Percentiles rank a stretch among this genome's conserved stretches.
Conservation (phyloP, 495 filamentous ascomycete genomes). For the Astrothelium subdiscretum region DNA sequence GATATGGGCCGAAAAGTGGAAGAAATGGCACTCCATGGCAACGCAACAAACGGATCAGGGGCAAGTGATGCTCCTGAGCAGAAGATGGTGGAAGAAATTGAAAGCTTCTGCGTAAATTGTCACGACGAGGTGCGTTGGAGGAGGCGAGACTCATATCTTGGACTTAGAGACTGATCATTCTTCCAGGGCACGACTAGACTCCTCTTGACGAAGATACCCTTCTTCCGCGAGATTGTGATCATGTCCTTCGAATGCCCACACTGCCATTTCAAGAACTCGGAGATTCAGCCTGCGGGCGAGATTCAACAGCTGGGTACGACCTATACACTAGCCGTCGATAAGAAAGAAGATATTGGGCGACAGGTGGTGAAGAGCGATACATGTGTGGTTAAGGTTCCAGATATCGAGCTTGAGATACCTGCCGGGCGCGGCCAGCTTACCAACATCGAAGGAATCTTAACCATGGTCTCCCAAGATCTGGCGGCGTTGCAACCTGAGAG, state of each 20-base stretch:
- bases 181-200: constrained; percentile 69
- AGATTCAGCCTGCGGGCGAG: constrained; percentile 78
- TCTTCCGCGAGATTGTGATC: constrained; percentile 91
- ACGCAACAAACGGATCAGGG: background rate
- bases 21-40: constrained; percentile 21
- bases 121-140: constrained; percentile 61
- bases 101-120: constrained; percentile 77
- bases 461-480: constrained; percentile 62
- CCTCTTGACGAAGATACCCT: constrained; percentile 81
- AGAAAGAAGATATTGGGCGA: constrained; percentile 60
- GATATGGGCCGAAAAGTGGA: constrained; percentile 36
- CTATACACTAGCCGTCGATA: constrained; percentile 62
- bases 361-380: constrained; percentile 88
- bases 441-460: constrained; percentile 81
- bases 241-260: constrained; percentile 91
- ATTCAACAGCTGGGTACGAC: constrained; percentile 82
- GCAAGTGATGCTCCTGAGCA: constrained; percentile 33
- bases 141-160: background rate
- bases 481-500: constrained; percentile 61
- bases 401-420: constrained; percentile 84
- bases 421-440: constrained; percentile 78
- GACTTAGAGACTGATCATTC: background rate
- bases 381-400: constrained; percentile 66
- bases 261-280: constrained; percentile 80
- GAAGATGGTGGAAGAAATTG: constrained; percentile 54